Evolutionary conservation across 2,329 filamentous ascomycete genomes (phyloP), one percentile per base, ranked within the genome.

Genomic region (Colletotrichum cuscutae): DNA sequence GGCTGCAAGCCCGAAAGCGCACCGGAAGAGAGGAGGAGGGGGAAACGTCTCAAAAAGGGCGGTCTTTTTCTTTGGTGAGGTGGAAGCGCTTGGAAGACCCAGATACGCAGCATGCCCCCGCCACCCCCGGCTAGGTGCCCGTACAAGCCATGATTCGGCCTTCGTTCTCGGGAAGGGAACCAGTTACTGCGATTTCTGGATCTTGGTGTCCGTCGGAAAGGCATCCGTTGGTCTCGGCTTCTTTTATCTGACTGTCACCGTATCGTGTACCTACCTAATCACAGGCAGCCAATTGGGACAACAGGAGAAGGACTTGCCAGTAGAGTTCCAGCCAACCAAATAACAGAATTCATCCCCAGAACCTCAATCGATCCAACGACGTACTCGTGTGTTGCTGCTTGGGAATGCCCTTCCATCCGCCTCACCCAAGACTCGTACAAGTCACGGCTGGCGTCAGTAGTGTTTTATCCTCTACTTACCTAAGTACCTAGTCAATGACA

Each of bases 311-410:
- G 42, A 46, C 42, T 46, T 46, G 42, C 42, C 42, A 46, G 7
- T 46, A 8, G 35, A n/a, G 2, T 46, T n/a, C 7, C 15, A n/a
- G 35, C 35, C 22, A 60, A 37, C 57, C 30, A 22, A 8, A 26
- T 11, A 15, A 37, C 52, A 46, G 19, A 46, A 63, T n/a, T 24
- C 52, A 15, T 63, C 32, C 15, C 49, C 19, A 53, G 22, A 28
- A 24, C 6, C 42, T 58, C 28, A 28, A 37, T 46, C 15, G 59
- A 54, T 54, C 70, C 54, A 72, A 65, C 70, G 70, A 72, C 65
- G 70, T 72, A 65, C 28, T 32, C n/a, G 19, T 2, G 13, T 46
- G 7, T 24, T 15, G 19, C 46, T 64, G 46, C 7, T 64, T 49
- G 22, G 9, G 13, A 56, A 42, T 54, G n/a, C 30, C 30, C 57